Conservation (phyloP, 202 grass and related monocot genomes). For the Setaria italica region DNA sequence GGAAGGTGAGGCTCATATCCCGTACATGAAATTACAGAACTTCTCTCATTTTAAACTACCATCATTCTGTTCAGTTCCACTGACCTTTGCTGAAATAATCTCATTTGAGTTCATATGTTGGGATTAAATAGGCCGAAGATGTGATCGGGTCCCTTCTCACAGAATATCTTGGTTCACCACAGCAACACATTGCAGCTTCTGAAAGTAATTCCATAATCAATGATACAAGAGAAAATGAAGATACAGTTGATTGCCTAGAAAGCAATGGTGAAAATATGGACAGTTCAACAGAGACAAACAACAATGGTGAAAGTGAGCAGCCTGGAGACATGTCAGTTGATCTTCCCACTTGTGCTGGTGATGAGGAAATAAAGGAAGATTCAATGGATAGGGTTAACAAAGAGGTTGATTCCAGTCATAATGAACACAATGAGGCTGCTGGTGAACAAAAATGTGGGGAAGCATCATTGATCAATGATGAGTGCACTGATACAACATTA, state of each 20-base stretch:
- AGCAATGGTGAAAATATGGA: conserved; percentile 48
- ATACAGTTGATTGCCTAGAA: conserved; percentile 16
- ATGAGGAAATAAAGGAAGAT: conserved; percentile 33
- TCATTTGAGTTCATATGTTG: conserved; percentile 46
- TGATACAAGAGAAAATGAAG: conserved; percentile 34
- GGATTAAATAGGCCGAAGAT: conserved; percentile 79
- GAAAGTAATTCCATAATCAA: conserved; percentile 37
- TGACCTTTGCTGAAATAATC: conserved; percentile 28
- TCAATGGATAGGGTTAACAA: conserved; percentile 34
- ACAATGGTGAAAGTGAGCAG: conserved; percentile 45
- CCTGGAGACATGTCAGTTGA: neutral
- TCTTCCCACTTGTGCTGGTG: conserved; percentile 7
- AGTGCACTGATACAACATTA: conserved; percentile 24
- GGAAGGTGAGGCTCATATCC: conserved; percentile 66
- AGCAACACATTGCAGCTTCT: conserved; percentile 48
- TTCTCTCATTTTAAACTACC: conserved; percentile 6
- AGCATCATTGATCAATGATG: conserved; percentile 36
- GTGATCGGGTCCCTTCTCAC: conserved; percentile 83
- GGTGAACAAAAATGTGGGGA: conserved; percentile 33
- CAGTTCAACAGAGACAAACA: conserved; percentile 39
- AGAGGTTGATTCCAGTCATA: conserved; percentile 49
- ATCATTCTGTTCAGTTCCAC: conserved; percentile 11
- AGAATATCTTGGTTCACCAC: conserved; percentile 82
- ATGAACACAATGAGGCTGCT: conserved; percentile 34
- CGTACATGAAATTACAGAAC: conserved; percentile 10